Evolutionary conservation across 2,329 filamentous ascomycete species (phyloP).

Genomic region (Claviceps arundinis): DNA sequence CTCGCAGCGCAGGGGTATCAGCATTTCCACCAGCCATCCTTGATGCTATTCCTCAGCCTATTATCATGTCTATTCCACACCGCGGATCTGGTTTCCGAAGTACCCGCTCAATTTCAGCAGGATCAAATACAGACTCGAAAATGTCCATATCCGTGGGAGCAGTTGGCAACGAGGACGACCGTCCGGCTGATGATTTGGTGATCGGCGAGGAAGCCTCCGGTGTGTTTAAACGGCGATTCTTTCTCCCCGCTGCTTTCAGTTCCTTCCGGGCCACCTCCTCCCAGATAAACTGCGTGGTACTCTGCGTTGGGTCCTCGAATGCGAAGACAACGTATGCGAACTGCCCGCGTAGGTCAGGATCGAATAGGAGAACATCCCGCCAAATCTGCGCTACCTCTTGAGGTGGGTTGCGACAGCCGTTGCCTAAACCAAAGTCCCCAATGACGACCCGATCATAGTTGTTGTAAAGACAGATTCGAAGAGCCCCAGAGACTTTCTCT

Average conservation of each 20-base stretch:
- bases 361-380: slow-evolving; percentile 50
- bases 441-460: slow-evolving; percentile 45
- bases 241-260: slow-evolving; percentile 19
- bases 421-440: slow-evolving; percentile 52
- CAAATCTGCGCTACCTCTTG: slow-evolving; percentile 52
- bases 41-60: slow-evolving; percentile 15
- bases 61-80: slow-evolving; percentile 40
- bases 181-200: slow-evolving; percentile 11
- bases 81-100: slow-evolving; percentile 39
- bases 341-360: slow-evolving; percentile 47
- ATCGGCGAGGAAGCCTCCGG: slow-evolving; percentile 12
- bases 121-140: slow-evolving; percentile 39
- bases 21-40: not conserved
- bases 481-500: slow-evolving; percentile 57
- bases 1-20: not conserved
- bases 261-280: slow-evolving; percentile 43
- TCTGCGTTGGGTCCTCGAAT: slow-evolving; percentile 45
- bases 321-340: slow-evolving; percentile 51
- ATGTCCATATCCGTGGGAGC: slow-evolving; percentile 35
- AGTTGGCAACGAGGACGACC: not conserved
- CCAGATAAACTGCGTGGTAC: slow-evolving; percentile 37
- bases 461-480: slow-evolving; percentile 54
- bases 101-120: slow-evolving; percentile 34
- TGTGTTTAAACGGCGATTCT: slow-evolving; percentile 20
- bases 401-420: slow-evolving; percentile 50